Percentiles rank a stretch among this genome's conserved stretches.
Evolutionary conservation across 768 basidiomycete genomes (phyloP).

Genomic region (Rhizopogon vesiculosus): DNA sequence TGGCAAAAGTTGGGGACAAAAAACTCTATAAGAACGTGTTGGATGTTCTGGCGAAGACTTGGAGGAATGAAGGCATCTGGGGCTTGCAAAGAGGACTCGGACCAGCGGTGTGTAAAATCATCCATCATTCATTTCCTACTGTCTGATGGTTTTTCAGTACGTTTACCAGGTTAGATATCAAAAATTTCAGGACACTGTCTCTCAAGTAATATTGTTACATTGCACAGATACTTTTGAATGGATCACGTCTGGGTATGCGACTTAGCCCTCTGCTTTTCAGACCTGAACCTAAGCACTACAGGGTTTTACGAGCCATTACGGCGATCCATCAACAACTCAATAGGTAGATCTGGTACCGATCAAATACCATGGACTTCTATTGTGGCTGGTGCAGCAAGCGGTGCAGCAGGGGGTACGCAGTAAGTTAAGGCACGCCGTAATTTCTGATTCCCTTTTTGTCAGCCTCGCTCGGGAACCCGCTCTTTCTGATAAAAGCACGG

Average conservation of each 20-base stretch:
- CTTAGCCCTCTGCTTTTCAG: not conserved
- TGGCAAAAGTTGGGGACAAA: constrained; percentile 63
- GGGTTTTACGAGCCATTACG: constrained; percentile 97
- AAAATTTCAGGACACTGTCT: no score
- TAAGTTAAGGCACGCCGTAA: not conserved
- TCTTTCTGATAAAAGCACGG: constrained; percentile 94
- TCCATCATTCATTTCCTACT: constrained; percentile 7
- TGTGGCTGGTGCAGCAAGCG: constrained; percentile 83
- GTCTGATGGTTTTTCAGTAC: constrained; percentile 49
- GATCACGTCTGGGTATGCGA: constrained; percentile 72
- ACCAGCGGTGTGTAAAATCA: constrained; percentile 62
- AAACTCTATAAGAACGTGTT: constrained; percentile 86
- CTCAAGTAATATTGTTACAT: not conserved
- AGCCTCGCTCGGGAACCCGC: constrained; percentile 81
- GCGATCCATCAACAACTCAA: constrained; percentile 55
- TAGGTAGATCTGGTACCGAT: constrained; percentile 60
- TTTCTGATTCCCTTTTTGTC: not conserved
- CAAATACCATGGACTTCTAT: constrained; percentile 76
- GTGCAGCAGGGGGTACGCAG: constrained; percentile 76
- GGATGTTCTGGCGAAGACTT: constrained; percentile 86
- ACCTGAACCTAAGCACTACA: constrained; percentile 21
- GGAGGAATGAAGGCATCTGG: constrained; percentile 81
- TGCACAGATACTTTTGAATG: constrained; percentile 80
- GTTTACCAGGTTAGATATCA: constrained; percentile 71
- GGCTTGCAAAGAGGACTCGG: constrained; percentile 92